Conservation (phyloP, 75 land plant species). For the Selaginella moellendorffii region DNA sequence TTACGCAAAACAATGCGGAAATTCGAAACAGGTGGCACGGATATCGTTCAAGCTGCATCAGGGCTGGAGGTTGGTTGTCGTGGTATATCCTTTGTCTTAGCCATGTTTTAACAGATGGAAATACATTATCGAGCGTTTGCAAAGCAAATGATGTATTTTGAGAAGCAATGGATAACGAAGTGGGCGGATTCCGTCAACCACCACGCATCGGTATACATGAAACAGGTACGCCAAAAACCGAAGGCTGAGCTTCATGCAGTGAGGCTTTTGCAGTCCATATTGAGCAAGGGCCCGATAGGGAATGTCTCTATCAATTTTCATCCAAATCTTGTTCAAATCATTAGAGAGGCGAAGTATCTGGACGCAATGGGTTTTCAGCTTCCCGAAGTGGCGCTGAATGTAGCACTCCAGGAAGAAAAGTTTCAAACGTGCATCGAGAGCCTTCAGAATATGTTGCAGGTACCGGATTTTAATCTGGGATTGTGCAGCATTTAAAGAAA, state of each 20-base stretch:
- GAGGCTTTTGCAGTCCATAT: slow-evolving; percentile 11
- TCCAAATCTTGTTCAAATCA: slow-evolving; percentile 15
- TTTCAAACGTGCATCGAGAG: slow-evolving; percentile 15
- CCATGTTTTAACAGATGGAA: slow-evolving; percentile 16
- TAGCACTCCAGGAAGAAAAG: slow-evolving; percentile 24
- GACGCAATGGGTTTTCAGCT: slow-evolving; percentile 30
- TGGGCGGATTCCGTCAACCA: slow-evolving; percentile 23
- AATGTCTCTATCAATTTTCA: slow-evolving; percentile 18
- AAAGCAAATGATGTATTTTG: slow-evolving; percentile 26
- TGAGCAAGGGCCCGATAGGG: slow-evolving; percentile 14
- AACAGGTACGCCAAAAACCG: slow-evolving; percentile 22
- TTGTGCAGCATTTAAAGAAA: no score
- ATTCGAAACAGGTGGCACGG: slow-evolving; percentile 14
- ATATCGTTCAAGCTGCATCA: slow-evolving; percentile 17
- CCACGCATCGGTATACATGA: slow-evolving; percentile 19
- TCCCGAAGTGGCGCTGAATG: slow-evolving; percentile 23
- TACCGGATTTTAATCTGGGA: no score
- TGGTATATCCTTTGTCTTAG: not conserved
- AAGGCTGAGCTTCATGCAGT: not conserved
- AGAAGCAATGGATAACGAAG: slow-evolving; percentile 17
- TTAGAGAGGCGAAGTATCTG: slow-evolving; percentile 22
- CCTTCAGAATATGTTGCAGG: slow-evolving; percentile 24
- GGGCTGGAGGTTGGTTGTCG: slow-evolving; percentile 32
- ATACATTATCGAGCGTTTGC: slow-evolving; percentile 20
- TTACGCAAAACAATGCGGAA: slow-evolving; percentile 26